phyloP scores from a whole-genome alignment of 1,139 yeast species.

The Scheffersomyces cryptocercus region DNA sequence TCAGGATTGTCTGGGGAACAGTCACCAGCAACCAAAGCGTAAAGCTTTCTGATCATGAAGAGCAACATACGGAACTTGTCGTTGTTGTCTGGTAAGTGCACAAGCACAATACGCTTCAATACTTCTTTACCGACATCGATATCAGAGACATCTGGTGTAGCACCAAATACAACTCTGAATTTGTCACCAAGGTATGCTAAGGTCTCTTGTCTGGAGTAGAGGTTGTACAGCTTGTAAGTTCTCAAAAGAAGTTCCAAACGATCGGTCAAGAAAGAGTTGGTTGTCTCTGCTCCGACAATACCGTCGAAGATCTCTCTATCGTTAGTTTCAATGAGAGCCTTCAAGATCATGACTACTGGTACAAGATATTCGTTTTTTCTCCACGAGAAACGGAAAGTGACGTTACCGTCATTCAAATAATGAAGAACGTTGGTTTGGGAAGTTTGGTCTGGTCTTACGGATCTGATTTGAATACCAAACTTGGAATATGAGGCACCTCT shows the following conservation, averaged over 20 bases:
- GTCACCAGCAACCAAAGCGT: constrained; percentile 94
- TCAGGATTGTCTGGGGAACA: constrained; percentile 98
- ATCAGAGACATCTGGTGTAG: constrained; percentile 85
- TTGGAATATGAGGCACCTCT: constrained; percentile 91
- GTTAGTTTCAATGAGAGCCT: constrained; percentile 85
- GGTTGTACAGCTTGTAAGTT: constrained; percentile 77
- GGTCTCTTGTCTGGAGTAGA: constrained; percentile 82
- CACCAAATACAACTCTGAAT: constrained; percentile 89
- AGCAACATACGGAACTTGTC: constrained; percentile 86
- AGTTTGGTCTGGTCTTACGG: constrained; percentile 95
- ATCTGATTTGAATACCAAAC: constrained; percentile 91
- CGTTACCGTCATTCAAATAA: constrained; percentile 93
- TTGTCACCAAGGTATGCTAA: constrained; percentile 93
- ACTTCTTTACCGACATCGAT: constrained; percentile 89
- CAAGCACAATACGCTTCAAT: constrained; percentile 79
- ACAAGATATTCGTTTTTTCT: constrained; percentile 91
- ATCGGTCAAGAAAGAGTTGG: constrained; percentile 93
- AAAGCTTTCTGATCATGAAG: constrained; percentile 94
- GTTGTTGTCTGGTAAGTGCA: constrained; percentile 68
- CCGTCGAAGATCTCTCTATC: constrained; percentile 97
- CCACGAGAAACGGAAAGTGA: constrained; percentile 96
- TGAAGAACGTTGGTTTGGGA: constrained; percentile 97
- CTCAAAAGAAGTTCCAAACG: constrained; percentile 92
- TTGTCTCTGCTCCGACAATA: constrained; percentile 83
- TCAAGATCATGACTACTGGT: constrained; percentile 90